Percentiles rank a stretch among this genome's conserved stretches.
Conservation (phyloP, 169 alveolate genomes). For the Haemoproteus tartakovskyi region DNA sequence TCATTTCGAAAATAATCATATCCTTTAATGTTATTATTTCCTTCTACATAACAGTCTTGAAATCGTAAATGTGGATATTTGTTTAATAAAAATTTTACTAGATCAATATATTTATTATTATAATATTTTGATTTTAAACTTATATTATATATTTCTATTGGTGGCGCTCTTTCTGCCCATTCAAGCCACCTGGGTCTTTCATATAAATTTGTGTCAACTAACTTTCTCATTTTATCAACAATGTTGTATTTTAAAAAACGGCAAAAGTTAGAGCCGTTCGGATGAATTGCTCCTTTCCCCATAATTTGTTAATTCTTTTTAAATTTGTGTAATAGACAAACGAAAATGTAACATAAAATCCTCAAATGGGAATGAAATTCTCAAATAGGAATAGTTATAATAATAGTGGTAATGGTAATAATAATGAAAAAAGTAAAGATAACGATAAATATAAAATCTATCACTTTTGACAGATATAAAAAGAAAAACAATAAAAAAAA, state of each 20-base stretch:
- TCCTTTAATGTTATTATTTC: slow-evolving; percentile 80
- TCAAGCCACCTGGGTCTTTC: slow-evolving; percentile 80
- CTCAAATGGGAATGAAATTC: no score
- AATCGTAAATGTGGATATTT: slow-evolving; percentile 85
- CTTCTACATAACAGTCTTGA: slow-evolving; percentile 80
- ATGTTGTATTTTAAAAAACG: slow-evolving; percentile 77
- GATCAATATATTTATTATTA: slow-evolving; percentile 72
- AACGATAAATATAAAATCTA: no score
- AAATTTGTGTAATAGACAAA: no score
- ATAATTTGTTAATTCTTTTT: no score
- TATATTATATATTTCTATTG: slow-evolving; percentile 75
- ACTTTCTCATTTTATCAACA: slow-evolving; percentile 79
- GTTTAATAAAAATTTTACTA: slow-evolving; percentile 68
- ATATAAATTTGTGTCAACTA: slow-evolving; percentile 75
- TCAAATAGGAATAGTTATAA: no score
- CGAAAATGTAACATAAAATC: no score
- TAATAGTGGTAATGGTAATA: no score
- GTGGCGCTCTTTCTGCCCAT: slow-evolving; percentile 82
- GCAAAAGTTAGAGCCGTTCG: slow-evolving; percentile 73
- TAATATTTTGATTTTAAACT: slow-evolving; percentile 69
- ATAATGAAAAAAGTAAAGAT: no score
- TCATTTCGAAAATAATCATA: slow-evolving; percentile 61
- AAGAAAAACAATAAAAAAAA: no score
- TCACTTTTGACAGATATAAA: no score
- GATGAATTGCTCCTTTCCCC: slow-evolving; percentile 70